Conservation (phyloP, 129 eudicot genomes). For the Lonicera japonica region DNA sequence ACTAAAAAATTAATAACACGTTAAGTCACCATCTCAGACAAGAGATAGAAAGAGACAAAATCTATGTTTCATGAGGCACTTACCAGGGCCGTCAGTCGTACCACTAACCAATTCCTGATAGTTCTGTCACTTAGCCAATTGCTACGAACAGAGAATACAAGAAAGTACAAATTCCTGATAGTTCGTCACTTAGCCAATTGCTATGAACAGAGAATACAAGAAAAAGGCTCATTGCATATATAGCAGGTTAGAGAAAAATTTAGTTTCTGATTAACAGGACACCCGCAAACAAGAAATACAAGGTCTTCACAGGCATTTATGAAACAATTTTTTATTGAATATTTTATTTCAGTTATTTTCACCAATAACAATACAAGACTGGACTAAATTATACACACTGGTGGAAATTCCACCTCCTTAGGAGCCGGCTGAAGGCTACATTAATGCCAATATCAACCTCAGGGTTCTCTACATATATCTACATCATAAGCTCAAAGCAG, state of each 20-base stretch:
- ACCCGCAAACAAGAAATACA: background rate
- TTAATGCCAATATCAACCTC: slow-evolving; percentile 13
- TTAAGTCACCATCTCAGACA: too few relatives aligned
- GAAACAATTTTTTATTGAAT: too few relatives aligned
- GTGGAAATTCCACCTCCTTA: slow-evolving; percentile 9
- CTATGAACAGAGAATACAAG: too few relatives aligned
- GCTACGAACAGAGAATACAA: background rate
- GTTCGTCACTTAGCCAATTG: too few relatives aligned
- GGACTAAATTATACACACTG: slow-evolving; percentile 17
- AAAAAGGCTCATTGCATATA: background rate
- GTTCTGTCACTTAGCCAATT: background rate
- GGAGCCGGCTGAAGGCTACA: too few relatives aligned
- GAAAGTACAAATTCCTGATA: too few relatives aligned
- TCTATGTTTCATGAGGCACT: too few relatives aligned
- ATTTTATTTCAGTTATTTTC: background rate
- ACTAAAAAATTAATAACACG: too few relatives aligned
- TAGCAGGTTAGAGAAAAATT: background rate
- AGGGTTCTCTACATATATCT: slow-evolving; percentile 32
- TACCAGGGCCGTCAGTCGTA: too few relatives aligned
- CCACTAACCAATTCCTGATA: too few relatives aligned
- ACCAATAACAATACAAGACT: slow-evolving; percentile 1
- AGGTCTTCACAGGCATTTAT: too few relatives aligned
- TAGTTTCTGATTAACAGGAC: background rate
- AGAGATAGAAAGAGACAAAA: too few relatives aligned
- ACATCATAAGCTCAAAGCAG: slow-evolving; percentile 23